These are phyloP conservation scores for Tuber brumale DNA, from an alignment of 495 filamentous ascomycete genomes.

Conservation along the genomic window DNA sequence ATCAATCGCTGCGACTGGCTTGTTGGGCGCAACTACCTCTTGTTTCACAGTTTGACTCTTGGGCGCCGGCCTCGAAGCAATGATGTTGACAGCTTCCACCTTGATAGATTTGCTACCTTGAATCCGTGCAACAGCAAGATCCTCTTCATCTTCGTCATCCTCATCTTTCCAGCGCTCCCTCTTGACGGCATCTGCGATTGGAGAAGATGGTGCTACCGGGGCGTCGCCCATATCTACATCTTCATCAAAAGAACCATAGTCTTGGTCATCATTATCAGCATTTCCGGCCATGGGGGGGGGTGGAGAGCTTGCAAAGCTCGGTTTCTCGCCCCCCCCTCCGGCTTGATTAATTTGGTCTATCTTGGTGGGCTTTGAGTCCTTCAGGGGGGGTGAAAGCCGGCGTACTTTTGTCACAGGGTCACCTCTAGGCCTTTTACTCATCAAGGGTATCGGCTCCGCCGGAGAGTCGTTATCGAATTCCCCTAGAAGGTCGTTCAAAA, in stretches of 20 bases:
- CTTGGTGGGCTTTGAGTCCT: conserved; percentile 45
- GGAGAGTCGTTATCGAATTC: conserved; percentile 76
- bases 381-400: conserved; percentile 45
- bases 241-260: conserved; percentile 48
- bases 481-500: conserved; percentile 74
- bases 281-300: conserved; percentile 44
- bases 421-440: conserved; percentile 47
- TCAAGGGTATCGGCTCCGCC: not conserved
- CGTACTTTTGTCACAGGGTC: conserved; percentile 34
- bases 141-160: conserved; percentile 64
- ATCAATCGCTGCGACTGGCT: conserved; percentile 50
- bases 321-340: conserved; percentile 5
- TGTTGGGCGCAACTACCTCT: conserved; percentile 50
- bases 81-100: conserved; percentile 71
- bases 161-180: conserved; percentile 66
- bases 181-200: conserved; percentile 69
- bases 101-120: conserved; percentile 52
- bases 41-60: conserved; percentile 62
- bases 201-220: conserved; percentile 66
- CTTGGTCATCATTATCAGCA: conserved; percentile 55
- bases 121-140: conserved; percentile 50
- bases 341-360: conserved; percentile 42
- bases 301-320: conserved; percentile 46
- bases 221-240: conserved; percentile 81
- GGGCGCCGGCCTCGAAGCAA: conserved; percentile 66